Base-by-base conservation (phyloP, 495 filamentous ascomycete genomes). In the Tuber microsphaerosporum region DNA sequence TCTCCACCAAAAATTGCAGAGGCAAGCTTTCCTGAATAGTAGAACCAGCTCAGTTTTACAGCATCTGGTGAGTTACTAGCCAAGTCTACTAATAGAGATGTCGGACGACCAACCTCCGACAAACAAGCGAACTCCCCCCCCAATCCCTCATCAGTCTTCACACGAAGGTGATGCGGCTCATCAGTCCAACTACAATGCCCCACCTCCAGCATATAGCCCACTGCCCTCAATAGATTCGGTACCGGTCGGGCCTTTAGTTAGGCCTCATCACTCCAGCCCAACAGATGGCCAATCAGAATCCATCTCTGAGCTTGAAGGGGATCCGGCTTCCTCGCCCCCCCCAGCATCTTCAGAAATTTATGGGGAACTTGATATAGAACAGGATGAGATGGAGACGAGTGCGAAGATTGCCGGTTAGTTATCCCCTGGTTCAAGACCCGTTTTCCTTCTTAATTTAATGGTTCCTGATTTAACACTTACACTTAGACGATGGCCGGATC, bases 391-490 rank as follows among this genome's bases (percentile, higher is more conserved):
- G 77, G 84, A 87, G 76, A 88, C 89, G 10, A 84, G 85, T 72
- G 88, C 88, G 8, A 82, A 82, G 31, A 82, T 90, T 68, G 84
- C 85, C 51, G 83, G 85, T 86, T 73, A 51, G 77, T 73, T 19
- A 39, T 9, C 22, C 12, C 56, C 44, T 19, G 22, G 72, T 34
- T 41, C 37, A 8, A 26, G 16, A 74, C 39, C 31, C 7, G 70
- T 69, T 75, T n/a, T 76, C 46, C 39, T 9, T 39, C 43, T 86
- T 87, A 77, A 90, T 92, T 84, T 92, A 91, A 22, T 89, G 92
- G 45, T 86, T 93, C 76, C 88, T 92, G 77, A 93, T 94, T 94
- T 84, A 89, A 90, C 74, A 91, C 94, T 82, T 87, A 92, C 78
- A 89, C 69, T 7, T 45, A 82, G 81, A 88, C 31, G 92, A 93